These are phyloP conservation scores for Clarireedia sp. DNA, from an alignment of 2,329 filamentous ascomycete species.

Conservation along the genomic window DNA sequence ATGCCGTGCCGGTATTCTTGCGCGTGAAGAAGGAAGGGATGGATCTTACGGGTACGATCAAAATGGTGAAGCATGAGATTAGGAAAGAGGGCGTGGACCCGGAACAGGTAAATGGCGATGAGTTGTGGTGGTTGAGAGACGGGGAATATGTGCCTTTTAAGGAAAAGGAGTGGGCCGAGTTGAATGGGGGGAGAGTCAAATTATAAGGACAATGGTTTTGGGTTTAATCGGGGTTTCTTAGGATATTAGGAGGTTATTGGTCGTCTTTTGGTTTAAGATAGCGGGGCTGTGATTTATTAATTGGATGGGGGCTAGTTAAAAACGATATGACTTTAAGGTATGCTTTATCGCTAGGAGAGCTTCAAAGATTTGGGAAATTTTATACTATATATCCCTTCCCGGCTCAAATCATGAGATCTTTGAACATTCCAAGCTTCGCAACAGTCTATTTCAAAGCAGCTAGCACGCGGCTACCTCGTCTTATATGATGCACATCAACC, in stretches of 20 bases:
- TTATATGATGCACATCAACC: too few relatives aligned
- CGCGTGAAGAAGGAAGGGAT: slow-evolving; percentile 49
- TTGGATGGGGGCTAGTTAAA: neutral
- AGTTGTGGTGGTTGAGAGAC: slow-evolving; percentile 50
- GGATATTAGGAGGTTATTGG: neutral
- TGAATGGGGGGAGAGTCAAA: slow-evolving; percentile 60
- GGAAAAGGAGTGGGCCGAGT: slow-evolving; percentile 56
- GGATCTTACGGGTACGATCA: slow-evolving; percentile 74
- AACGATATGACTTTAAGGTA: too few relatives aligned
- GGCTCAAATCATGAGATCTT: too few relatives aligned
- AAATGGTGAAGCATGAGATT: slow-evolving; percentile 74
- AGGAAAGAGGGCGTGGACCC: slow-evolving; percentile 69
- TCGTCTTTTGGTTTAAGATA: neutral
- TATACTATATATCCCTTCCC: too few relatives aligned
- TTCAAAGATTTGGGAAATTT: too few relatives aligned
- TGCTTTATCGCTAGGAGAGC: too few relatives aligned
- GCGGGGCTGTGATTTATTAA: neutral
- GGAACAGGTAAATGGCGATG: slow-evolving; percentile 38
- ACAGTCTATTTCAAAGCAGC: too few relatives aligned
- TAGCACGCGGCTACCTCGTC: too few relatives aligned
- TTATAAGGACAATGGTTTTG: slow-evolving; percentile 12
- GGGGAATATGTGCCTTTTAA: slow-evolving; percentile 62
- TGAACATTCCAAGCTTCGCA: too few relatives aligned
- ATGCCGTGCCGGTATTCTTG: slow-evolving; percentile 72
- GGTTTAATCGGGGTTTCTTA: neutral